Evolutionary conservation across 2,329 filamentous ascomycete species (phyloP), one percentile per base, ranked within the genome.

Genomic region (Catunica adiposa): DNA sequence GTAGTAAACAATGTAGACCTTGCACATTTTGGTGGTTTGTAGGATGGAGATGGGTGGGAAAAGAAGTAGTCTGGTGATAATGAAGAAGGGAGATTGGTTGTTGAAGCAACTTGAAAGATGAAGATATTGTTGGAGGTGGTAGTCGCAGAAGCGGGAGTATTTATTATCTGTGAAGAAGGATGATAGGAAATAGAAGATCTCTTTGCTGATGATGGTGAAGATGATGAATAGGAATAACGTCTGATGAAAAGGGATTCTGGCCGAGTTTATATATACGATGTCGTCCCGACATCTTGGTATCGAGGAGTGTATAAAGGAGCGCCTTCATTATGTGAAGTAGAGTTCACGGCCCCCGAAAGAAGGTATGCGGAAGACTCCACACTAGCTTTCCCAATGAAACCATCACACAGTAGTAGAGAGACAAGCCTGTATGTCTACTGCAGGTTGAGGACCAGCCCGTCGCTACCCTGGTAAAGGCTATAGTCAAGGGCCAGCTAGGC

Each of bases 281-380:
- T 54, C 14, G 52, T 54, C 56, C 56, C 56, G 52, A 29, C 25
- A 50, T 37, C 31, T 54, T 51, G 51, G 51, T 56, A 54, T 57
- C 46, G 50, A 54, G 48, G 37, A 34, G 44, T 48, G 44, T 38
- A 42, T 34, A 11, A 34, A 34, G 29, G 29, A 34, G 29, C 11
- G 5, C 29, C 29, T 34, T 47, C 42, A 55, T 44, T 47, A n/a
- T 48, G 51, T 53, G 51, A 20, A 53, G 25, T 20, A 50, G 22
- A 20, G 38, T 34, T 34, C 29, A 34, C 29, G 11, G 5, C 29
- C 11, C 11, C 11, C 5, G 29, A 5, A 34, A 34, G 11, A 34
- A 5, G 29, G 29, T 11, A 5, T 34, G 5, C 29, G 29, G 11
- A 11, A 34, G 11, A 34, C 29, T 34, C 29, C 29, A 34, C 29